Conservation (phyloP, 441 rosid genomes). For the Gossypium laxum region DNA sequence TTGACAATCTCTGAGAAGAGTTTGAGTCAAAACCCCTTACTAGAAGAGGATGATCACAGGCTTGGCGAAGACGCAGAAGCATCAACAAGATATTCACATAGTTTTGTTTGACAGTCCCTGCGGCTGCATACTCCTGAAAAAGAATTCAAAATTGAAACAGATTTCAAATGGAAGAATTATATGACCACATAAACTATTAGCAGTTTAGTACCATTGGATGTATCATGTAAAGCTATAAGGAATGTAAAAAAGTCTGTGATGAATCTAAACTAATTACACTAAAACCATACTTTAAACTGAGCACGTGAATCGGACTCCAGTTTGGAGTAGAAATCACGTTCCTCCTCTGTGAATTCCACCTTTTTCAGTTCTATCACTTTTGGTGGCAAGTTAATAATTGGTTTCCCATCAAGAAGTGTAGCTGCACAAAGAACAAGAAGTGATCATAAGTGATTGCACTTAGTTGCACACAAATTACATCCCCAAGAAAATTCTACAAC, state of each 20-base stretch:
- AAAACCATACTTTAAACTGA: conserved; percentile 58
- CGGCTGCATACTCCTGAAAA: conserved; percentile 80
- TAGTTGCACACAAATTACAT: conserved; percentile 3
- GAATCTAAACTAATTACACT: background rate
- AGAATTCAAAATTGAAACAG: background rate
- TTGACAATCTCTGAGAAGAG: conserved; percentile 42
- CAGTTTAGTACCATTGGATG: background rate
- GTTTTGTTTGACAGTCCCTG: conserved; percentile 85
- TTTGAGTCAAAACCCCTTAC: conserved; percentile 55
- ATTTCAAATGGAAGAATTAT: background rate
- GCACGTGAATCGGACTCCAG: conserved; percentile 68
- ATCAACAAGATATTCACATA: conserved; percentile 82
- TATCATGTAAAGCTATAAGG: background rate
- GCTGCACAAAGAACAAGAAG: conserved; percentile 30
- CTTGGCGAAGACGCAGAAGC: conserved; percentile 94
- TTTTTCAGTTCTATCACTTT: conserved; percentile 55
- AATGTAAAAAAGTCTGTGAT: background rate
- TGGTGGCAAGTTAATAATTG: conserved; percentile 68
- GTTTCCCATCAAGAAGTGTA: conserved; percentile 71
- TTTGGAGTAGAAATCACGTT: conserved; percentile 68
- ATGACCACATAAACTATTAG: background rate
- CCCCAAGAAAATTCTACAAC: background rate
- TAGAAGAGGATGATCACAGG: conserved; percentile 89
- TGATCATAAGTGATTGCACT: conserved; percentile 9
- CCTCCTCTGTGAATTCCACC: conserved; percentile 70